Conservation (phyloP, 495 filamentous ascomycete genomes). For the Penicillium paradoxum region DNA sequence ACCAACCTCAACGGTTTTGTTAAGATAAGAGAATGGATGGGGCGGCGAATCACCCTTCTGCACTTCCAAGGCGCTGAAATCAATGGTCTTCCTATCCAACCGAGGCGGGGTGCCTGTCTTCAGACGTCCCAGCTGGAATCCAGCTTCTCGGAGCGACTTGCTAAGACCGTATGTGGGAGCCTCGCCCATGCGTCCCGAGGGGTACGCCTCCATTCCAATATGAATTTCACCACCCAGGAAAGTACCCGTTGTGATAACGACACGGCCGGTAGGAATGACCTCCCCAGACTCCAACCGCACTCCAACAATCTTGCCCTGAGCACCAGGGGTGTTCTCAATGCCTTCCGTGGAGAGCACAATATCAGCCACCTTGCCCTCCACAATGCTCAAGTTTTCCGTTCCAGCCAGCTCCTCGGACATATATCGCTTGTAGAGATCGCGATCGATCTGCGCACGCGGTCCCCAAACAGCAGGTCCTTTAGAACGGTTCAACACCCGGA, state of each 20-base stretch:
- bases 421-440: constrained; percentile 79
- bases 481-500: constrained; percentile 76
- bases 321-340: constrained; percentile 40
- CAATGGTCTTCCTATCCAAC: constrained; percentile 75
- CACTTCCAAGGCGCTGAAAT: constrained; percentile 64
- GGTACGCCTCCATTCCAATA: constrained; percentile 78
- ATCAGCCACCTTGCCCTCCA: constrained; percentile 88
- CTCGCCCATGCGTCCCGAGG: constrained; percentile 90
- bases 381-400: constrained; percentile 71
- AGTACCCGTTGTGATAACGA: constrained; percentile 93
- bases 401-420: constrained; percentile 82
- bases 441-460: constrained; percentile 92
- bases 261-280: constrained; percentile 70
- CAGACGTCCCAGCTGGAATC: constrained; percentile 83
- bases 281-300: constrained; percentile 87
- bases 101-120: constrained; percentile 96
- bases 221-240: constrained; percentile 97
- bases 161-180: constrained; percentile 90
- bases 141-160: constrained; percentile 83
- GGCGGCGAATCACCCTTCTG: constrained; percentile 84
- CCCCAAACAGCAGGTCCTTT: constrained; percentile 98
- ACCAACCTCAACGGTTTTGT: constrained; percentile 65
- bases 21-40: constrained; percentile 86
- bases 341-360: constrained; percentile 62
- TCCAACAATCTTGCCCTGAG: constrained; percentile 73